Percentiles rank a stretch among this genome's conserved stretches.
phyloP scores from a whole-genome alignment of 2,329 filamentous ascomycete genomes.

The Colletotrichum cuscutae region DNA sequence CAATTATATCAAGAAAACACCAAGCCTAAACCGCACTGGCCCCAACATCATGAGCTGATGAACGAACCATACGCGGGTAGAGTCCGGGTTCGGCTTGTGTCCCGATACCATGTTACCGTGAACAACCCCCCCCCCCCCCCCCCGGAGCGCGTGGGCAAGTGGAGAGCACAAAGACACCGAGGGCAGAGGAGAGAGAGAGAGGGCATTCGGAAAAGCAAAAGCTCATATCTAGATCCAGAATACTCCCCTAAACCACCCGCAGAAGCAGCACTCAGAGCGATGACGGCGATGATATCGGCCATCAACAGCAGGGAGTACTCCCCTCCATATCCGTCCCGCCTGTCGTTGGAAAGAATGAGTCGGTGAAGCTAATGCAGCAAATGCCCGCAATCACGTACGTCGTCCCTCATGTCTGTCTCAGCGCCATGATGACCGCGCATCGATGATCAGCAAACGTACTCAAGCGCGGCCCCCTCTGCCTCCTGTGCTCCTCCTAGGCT shows the following conservation, averaged over 20 bases:
- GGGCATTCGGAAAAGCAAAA: background rate
- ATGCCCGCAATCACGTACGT: slow-evolving; percentile 3
- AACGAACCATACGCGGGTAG: slow-evolving; percentile 17
- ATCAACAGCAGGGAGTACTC: background rate
- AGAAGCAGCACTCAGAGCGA: background rate
- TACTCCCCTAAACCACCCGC: background rate
- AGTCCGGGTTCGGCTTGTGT: slow-evolving; percentile 1
- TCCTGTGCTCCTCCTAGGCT: too few relatives aligned
- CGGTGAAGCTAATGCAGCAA: background rate
- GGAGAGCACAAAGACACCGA: background rate
- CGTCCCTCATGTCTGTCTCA: slow-evolving; percentile 4
- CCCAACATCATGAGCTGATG: slow-evolving; percentile 21
- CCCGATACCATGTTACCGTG: background rate
- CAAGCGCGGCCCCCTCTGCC: background rate
- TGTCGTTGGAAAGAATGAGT: background rate
- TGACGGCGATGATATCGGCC: background rate
- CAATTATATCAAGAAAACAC: slow-evolving; percentile 13
- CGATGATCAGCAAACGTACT: slow-evolving; percentile 1
- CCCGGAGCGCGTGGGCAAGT: too few relatives aligned
- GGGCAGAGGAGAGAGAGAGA: background rate
- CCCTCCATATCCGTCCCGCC: background rate
- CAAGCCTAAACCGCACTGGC: slow-evolving; percentile 11
- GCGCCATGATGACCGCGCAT: background rate
- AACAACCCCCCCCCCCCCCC: background rate
- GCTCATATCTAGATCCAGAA: background rate